phyloP scores from a whole-genome alignment of 2,329 filamentous ascomycete genomes.

The Fusarium sp. region DNA sequence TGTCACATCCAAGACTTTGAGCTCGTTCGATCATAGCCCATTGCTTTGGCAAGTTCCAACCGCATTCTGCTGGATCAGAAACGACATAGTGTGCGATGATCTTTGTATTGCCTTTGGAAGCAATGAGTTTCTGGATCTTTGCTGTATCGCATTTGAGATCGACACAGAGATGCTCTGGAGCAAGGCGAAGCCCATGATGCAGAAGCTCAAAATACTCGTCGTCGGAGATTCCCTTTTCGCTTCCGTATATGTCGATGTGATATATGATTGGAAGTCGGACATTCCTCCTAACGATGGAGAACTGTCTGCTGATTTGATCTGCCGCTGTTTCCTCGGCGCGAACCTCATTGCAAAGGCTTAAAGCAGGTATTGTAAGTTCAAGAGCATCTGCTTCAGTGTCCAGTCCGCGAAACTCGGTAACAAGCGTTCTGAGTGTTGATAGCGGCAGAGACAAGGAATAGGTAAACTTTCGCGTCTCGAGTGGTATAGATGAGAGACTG shows the following conservation, averaged over 20 bases:
- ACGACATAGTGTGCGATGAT: background rate
- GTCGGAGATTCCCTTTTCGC: rapidly evolving
- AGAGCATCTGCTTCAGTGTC: background rate
- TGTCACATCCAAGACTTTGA: background rate
- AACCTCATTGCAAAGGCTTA: background rate
- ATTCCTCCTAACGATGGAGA: background rate
- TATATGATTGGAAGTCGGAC: background rate
- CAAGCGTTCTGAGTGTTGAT: background rate
- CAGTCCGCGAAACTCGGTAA: background rate
- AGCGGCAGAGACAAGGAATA: background rate
- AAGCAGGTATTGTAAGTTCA: background rate
- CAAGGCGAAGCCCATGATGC: background rate
- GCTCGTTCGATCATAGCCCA: background rate
- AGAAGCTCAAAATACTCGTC: background rate
- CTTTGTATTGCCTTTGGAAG: background rate
- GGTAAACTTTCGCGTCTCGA: background rate
- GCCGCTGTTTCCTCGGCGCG: rapidly evolving
- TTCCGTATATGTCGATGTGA: background rate
- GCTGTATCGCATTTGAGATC: background rate
- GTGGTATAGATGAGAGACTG: background rate
- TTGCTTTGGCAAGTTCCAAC: background rate
- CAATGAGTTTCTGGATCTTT: background rate
- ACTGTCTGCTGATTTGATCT: background rate
- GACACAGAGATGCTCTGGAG: background rate
- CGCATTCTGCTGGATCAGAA: background rate